phyloP scores from a whole-genome alignment of 306 rosid species.

The Carpinus fangiana region DNA sequence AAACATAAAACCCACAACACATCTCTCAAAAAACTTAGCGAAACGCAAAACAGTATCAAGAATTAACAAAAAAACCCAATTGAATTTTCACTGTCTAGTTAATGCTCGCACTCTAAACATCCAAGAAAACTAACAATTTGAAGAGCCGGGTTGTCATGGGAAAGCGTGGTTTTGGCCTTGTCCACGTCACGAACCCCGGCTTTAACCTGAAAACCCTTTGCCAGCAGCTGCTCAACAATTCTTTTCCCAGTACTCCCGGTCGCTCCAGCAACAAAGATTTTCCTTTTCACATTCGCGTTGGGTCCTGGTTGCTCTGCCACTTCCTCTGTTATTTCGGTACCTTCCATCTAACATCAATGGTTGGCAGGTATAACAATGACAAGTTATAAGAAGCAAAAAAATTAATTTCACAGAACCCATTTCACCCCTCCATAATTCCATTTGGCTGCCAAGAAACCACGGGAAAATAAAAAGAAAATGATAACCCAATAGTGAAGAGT shows the following conservation, averaged over 20 bases:
- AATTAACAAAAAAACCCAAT: constrained; percentile 20
- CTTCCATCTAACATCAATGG: constrained; percentile 62
- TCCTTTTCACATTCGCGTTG: constrained; percentile 47
- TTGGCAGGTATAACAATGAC: not conserved
- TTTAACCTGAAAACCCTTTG: constrained; percentile 81
- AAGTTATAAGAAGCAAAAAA: not conserved
- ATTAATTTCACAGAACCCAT: not conserved
- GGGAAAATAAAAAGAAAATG: not conserved
- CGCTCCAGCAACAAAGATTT: constrained; percentile 91
- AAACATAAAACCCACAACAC: constrained; percentile 9
- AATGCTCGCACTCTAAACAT: constrained; percentile 2
- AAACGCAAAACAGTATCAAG: not conserved
- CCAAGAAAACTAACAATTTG: constrained; percentile 61
- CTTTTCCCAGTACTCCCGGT: constrained; percentile 89
- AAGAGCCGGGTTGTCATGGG: constrained; percentile 62
- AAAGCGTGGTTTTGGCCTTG: constrained; percentile 63
- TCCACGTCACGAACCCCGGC: constrained; percentile 89
- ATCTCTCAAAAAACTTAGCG: constrained; percentile 2
- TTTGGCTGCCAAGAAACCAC: not conserved
- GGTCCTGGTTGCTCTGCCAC: constrained; percentile 31
- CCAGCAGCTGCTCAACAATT: constrained; percentile 82
- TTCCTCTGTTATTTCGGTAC: constrained; percentile 57
- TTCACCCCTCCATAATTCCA: not conserved
- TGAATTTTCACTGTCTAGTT: not conserved
- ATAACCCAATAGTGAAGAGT: not conserved